phyloP scores from a whole-genome alignment of 2,329 filamentous ascomycete species.

The Cladophialophora carrionii region DNA sequence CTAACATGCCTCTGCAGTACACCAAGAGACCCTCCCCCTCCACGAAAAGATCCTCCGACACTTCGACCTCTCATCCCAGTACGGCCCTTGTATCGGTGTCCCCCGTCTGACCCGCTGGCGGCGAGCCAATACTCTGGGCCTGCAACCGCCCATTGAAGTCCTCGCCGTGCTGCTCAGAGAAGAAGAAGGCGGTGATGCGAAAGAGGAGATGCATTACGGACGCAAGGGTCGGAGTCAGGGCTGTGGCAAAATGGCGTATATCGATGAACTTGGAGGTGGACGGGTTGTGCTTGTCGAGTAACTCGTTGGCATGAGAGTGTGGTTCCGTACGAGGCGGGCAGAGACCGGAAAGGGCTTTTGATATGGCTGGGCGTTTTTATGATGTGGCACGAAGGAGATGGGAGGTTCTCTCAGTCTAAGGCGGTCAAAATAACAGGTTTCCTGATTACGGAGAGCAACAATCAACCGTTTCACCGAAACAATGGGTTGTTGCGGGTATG shows the following conservation, averaged over 20 bases:
- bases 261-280: conserved; percentile 36
- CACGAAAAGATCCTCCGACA: conserved; percentile 87
- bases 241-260: conserved; percentile 35
- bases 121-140: conserved; percentile 76
- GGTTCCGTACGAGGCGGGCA: background rate
- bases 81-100: conserved; percentile 88
- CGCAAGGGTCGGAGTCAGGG: conserved; percentile 23
- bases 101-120: conserved; percentile 82
- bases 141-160: conserved; percentile 89
- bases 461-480: background rate
- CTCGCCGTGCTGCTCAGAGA: conserved; percentile 80
- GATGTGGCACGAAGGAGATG: background rate
- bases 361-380: background rate
- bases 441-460: background rate
- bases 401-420: background rate
- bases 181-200: conserved; percentile 40
- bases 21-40: conserved; percentile 71
- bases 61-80: conserved; percentile 90
- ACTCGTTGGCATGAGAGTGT: background rate
- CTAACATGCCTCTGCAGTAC: conserved; percentile 56
- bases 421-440: background rate
- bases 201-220: background rate
- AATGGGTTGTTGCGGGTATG: background rate
- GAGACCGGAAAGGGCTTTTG: background rate
- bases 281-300: conserved; percentile 30